Percentiles rank a stretch among this genome's conserved stretches.
Conservation (phyloP, 148 eudicot genomes). For the Fallopia convolvulus region DNA sequence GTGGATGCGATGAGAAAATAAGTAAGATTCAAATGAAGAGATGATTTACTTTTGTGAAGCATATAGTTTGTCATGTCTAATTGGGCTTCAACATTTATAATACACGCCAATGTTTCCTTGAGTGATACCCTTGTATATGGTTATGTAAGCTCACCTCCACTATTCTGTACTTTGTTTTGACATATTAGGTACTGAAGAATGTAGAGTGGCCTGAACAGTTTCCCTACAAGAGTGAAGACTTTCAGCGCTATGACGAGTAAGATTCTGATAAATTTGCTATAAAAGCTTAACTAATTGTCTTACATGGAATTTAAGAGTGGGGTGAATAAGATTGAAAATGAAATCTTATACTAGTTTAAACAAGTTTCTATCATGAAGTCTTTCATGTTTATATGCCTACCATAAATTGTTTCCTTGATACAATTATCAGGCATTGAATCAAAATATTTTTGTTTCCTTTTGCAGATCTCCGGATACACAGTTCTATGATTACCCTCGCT, state of each 20-base stretch:
- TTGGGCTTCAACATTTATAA: background rate
- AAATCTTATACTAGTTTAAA: no score
- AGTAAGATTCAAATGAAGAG: background rate
- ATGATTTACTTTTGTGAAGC: background rate
- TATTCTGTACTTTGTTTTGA: conserved; percentile 4
- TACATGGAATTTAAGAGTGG: background rate
- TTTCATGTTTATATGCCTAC: no score
- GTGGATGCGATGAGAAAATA: background rate
- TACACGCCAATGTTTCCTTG: background rate
- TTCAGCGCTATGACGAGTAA: conserved; percentile 93
- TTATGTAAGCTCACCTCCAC: background rate
- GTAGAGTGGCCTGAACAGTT: conserved; percentile 90
- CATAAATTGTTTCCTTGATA: background rate
- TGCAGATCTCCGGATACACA: conserved; percentile 66
- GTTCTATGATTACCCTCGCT: conserved; percentile 92
- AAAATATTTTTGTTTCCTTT: background rate
- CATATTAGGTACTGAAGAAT: conserved; percentile 59
- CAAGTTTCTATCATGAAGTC: no score
- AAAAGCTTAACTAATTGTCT: background rate
- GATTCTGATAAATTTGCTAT: conserved; percentile 9
- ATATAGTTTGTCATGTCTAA: background rate
- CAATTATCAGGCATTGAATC: background rate
- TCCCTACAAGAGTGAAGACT: conserved; percentile 91
- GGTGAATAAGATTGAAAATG: background rate
- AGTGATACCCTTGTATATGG: background rate